Evolutionary conservation across 2,329 filamentous ascomycete species (phyloP).

Genomic region (Sclerotinia sclerotiorum): DNA sequence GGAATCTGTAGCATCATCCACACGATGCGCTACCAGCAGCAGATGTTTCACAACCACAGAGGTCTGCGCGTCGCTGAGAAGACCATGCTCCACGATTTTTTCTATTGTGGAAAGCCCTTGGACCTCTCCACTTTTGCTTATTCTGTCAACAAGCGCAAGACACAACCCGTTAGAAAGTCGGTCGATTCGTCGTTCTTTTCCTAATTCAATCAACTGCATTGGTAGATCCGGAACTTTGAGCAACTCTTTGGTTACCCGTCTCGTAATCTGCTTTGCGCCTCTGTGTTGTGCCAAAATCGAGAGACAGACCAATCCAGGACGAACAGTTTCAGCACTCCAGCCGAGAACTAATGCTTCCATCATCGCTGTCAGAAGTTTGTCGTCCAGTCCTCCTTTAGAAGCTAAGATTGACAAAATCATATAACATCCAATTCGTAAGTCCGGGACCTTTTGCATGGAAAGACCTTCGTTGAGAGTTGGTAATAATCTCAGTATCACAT

Average conservation of each 20-base stretch:
- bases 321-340: constrained; percentile 71
- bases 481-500: constrained; percentile 65
- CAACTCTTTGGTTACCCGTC: constrained; percentile 67
- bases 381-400: constrained; percentile 75
- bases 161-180: constrained; percentile 72
- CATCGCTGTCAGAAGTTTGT: constrained; percentile 76
- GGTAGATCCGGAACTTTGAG: constrained; percentile 62
- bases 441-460: constrained; percentile 70
- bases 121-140: constrained; percentile 59
- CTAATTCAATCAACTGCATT: constrained; percentile 59
- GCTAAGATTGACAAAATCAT: constrained; percentile 87
- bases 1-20: constrained; percentile 55
- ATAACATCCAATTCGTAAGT: constrained; percentile 83
- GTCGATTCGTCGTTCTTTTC: constrained; percentile 65
- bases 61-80: constrained; percentile 63
- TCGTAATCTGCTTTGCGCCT: constrained; percentile 66
- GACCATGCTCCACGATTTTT: constrained; percentile 57
- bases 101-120: constrained; percentile 60
- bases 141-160: constrained; percentile 60
- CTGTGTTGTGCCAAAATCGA: constrained; percentile 80
- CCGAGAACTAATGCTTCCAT: constrained; percentile 85
- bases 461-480: constrained; percentile 76
- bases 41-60: constrained; percentile 66
- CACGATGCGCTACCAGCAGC: constrained; percentile 58
- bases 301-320: constrained; percentile 75